Percentiles rank a stretch among this genome's conserved stretches.
These are phyloP conservation scores for Komagataella pseudopastoris DNA, from an alignment of 805 yeast genomes.

Conservation along the genomic window DNA sequence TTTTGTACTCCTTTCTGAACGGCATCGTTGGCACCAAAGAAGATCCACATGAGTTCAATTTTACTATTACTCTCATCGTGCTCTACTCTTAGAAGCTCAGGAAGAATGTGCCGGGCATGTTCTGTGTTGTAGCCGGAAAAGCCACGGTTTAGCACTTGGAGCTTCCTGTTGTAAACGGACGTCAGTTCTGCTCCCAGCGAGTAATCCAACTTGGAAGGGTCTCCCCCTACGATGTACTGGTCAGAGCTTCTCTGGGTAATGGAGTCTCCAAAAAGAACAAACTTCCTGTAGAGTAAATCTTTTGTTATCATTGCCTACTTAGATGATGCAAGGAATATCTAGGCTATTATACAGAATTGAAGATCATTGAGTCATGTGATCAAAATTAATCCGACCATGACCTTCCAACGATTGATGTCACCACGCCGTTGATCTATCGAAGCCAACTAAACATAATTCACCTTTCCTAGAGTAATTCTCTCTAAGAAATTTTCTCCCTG, in stretches of 20 bases:
- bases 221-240: conserved; percentile 7
- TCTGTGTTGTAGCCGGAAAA: conserved; percentile 63
- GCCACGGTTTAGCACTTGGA: conserved; percentile 67
- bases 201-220: neutral
- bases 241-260: conserved; percentile 18
- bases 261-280: conserved; percentile 20
- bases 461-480: too few relatives aligned
- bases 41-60: conserved; percentile 35
- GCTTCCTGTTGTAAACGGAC: conserved; percentile 35
- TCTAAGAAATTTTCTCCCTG: too few relatives aligned
- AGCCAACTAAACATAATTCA: too few relatives aligned
- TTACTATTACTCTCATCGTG: conserved; percentile 17
- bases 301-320: neutral
- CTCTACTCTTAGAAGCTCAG: conserved; percentile 37
- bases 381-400: neutral
- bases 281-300: neutral
- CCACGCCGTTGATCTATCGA: neutral
- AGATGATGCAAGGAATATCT: neutral
- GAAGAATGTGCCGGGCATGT: conserved; percentile 37
- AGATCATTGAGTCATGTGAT: neutral
- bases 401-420: neutral
- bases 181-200: conserved; percentile 4
- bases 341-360: neutral
- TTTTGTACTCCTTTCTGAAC: conserved; percentile 27
- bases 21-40: conserved; percentile 77